These are phyloP conservation scores for Rutstroemia sp. DNA, from an alignment of 2,329 filamentous ascomycete species.

Conservation along the genomic window DNA sequence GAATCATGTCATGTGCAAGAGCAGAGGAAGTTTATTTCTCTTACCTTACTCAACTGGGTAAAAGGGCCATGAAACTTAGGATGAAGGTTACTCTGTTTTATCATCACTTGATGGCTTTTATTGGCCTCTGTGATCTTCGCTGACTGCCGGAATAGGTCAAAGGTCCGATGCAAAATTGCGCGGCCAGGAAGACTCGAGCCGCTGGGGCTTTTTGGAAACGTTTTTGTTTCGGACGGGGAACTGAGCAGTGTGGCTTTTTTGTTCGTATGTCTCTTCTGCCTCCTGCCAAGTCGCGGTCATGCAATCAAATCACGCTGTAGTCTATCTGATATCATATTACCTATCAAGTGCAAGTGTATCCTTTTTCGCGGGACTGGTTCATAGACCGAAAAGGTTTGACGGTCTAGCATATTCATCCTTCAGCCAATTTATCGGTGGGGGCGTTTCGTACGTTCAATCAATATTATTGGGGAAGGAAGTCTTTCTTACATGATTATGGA, in stretches of 20 bases:
- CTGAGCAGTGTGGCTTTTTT: constrained; percentile 1
- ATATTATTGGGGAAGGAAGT: too few species aligned
- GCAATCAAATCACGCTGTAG: too few species aligned
- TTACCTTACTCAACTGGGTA: background rate
- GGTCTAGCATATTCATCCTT: too few species aligned
- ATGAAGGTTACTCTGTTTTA: background rate
- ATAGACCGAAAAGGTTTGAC: too few species aligned
- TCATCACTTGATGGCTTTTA: too few species aligned
- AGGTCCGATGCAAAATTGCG: constrained; percentile 8
- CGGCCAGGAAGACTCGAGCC: constrained; percentile 7
- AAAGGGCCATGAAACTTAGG: background rate
- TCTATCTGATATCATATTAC: too few species aligned
- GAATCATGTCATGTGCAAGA: background rate
- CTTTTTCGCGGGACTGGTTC: too few species aligned
- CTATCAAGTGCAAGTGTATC: too few species aligned
- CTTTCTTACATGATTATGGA: too few species aligned
- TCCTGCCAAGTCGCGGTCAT: too few species aligned
- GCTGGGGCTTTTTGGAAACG: background rate
- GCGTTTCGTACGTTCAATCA: too few species aligned
- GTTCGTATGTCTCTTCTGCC: background rate
- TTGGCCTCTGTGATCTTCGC: background rate
- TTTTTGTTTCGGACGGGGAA: constrained; percentile 1
- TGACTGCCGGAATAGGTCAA: background rate
- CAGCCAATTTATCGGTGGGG: too few species aligned
- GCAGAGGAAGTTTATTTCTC: background rate